Evolutionary conservation across 2,329 filamentous ascomycete genomes (phyloP).

Genomic region (Botryotinia convoluta): DNA sequence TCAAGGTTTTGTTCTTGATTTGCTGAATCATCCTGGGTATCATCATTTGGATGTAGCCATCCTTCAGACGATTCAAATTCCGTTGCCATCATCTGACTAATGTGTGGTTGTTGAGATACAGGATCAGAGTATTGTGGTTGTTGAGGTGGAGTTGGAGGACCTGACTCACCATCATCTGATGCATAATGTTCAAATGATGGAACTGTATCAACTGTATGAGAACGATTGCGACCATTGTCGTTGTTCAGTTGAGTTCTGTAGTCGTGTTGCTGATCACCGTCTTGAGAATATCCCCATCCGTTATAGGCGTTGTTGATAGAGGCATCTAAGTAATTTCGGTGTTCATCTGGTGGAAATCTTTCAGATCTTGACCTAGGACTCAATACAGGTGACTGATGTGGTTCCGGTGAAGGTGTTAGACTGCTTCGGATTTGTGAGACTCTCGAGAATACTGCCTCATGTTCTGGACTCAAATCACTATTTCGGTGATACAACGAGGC

Average conservation of each 20-base stretch:
- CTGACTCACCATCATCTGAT: conserved; percentile 25
- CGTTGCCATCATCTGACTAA: conserved; percentile 21
- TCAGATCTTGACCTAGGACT: conserved; percentile 1
- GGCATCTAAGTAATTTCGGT: conserved; percentile 11
- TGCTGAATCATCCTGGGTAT: not conserved
- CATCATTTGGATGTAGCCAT: conserved; percentile 11
- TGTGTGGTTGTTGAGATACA: not conserved
- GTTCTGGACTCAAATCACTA: conserved; percentile 13
- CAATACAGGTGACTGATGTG: not conserved
- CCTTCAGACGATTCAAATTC: conserved; percentile 7
- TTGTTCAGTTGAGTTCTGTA: not conserved
- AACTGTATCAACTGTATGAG: conserved; percentile 32
- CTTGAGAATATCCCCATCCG: not conserved
- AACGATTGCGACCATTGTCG: not conserved
- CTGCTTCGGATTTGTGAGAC: conserved; percentile 11
- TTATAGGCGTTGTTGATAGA: conserved; percentile 10
- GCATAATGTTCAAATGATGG: conserved; percentile 32
- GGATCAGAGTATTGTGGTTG: not conserved
- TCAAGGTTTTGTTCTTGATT: not conserved
- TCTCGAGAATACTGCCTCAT: conserved; percentile 19
- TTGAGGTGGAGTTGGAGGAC: conserved; percentile 13
- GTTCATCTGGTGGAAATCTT: conserved; percentile 4
- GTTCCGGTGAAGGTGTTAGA: conserved; percentile 8
- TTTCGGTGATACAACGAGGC: not conserved
- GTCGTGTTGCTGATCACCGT: not conserved